These are phyloP conservation scores for Herpetomonas muscarum DNA, from an alignment of 208 protist species.

Conservation along the genomic window DNA sequence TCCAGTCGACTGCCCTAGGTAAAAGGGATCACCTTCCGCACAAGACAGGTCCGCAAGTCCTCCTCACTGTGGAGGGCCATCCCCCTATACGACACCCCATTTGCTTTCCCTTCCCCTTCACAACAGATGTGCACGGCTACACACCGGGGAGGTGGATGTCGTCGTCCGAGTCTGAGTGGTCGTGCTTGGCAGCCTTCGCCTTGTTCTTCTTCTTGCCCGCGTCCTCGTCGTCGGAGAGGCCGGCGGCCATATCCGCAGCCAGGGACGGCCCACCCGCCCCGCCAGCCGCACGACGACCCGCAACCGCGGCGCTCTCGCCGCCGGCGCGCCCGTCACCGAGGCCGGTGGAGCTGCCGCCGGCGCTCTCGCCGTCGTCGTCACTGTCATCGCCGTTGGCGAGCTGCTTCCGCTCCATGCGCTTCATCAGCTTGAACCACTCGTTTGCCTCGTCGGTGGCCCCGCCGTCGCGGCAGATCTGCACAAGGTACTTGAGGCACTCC, in stretches of 20 bases:
- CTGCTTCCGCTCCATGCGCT: slow-evolving; percentile 72
- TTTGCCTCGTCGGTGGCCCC: slow-evolving; percentile 88
- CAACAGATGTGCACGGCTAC: too few relatives aligned
- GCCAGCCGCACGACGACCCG: slow-evolving; percentile 20
- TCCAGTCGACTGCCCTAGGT: too few relatives aligned
- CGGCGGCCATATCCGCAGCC: slow-evolving; percentile 15
- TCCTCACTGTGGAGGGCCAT: too few relatives aligned
- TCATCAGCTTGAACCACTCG: slow-evolving; percentile 86
- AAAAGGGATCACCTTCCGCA: too few relatives aligned
- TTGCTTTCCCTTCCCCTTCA: too few relatives aligned
- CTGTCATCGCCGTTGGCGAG: slow-evolving; percentile 32
- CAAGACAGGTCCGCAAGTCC: too few relatives aligned
- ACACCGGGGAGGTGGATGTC: slow-evolving; percentile 79
- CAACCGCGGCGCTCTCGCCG: slow-evolving; percentile 6
- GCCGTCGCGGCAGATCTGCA: slow-evolving; percentile 91
- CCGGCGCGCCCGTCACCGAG: slow-evolving; percentile 22
- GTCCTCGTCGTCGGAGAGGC: slow-evolving; percentile 31
- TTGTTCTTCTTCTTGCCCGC: slow-evolving; percentile 16
- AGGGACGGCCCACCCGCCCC: slow-evolving; percentile 7
- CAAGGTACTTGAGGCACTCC: slow-evolving; percentile 94
- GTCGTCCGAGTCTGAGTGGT: slow-evolving; percentile 46
- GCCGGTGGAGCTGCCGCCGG: slow-evolving; percentile 6
- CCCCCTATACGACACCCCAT: too few relatives aligned
- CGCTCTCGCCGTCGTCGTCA: slow-evolving; percentile 23
- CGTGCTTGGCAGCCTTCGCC: slow-evolving; percentile 25